Evolutionary conservation across 441 rosid genomes (phyloP), one percentile per base, ranked within the genome.

Genomic region (Aquilaria agallochum): DNA sequence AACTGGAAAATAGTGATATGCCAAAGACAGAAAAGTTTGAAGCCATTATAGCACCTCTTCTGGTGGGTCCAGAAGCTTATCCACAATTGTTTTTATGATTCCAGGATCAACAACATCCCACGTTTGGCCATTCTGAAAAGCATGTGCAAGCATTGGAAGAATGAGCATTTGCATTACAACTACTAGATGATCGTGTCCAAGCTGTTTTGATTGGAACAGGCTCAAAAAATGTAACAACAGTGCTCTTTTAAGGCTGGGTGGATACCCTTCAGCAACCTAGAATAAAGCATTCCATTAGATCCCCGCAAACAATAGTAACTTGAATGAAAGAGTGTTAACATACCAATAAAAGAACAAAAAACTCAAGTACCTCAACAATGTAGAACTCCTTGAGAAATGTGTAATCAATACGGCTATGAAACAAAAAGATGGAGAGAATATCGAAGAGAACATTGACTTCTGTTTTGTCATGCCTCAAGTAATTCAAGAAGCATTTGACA

Each of bases 51-150:
- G 59, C 64, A 92, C 98, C 96, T 95, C 99, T 76, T 92, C 99
- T 34, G 99, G 99, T 65, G 99, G 99, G 79, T 95, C 99, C 67
- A 95, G 97, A 79, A 95, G 99, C 78, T 86, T 90, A 82, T 95
- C 99, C 53, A 92, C 99, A 61, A 95, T 88, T 58, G 90, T 95
- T 71, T 92, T 92, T 63, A 95, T 81, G 56, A 90, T 95, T 67
- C 50, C 62, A 72, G 89, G 76, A 63, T 95, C 97, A 78, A 95
- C 95, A 71, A 92, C 99, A 49, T 92, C 98, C 99, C 98, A 92
- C 33, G 78, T 95, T 80, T 88, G 96, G 62, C 75, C 75, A 72
- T 85, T 92, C 75, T 82, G 95, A 75, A 95, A 92, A 44, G 98
- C 93, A 80, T 92, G 90, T 58, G 97, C 80, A 74, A 95, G 98